Conservation (phyloP, 176 grass and related monocot genomes). For the Stipa capillata region DNA sequence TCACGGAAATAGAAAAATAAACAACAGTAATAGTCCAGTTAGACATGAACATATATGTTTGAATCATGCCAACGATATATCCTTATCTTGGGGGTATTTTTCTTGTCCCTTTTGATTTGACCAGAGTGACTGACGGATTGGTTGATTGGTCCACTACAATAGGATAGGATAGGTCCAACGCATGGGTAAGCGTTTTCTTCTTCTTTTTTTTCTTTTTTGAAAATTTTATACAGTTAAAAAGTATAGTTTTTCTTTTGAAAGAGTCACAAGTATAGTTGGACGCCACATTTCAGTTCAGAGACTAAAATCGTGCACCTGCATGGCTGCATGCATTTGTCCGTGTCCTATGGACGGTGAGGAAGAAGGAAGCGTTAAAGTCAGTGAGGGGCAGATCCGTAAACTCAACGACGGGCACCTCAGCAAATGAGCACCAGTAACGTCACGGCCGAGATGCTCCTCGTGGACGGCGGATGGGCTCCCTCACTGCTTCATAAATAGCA, state of each 20-base stretch:
- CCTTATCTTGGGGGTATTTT: too few species aligned
- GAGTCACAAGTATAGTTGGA: too few species aligned
- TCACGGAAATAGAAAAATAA: too few species aligned
- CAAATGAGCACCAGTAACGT: too few species aligned
- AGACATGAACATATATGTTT: neutral
- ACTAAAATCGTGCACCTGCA: too few species aligned
- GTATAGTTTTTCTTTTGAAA: too few species aligned
- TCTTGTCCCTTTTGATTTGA: neutral
- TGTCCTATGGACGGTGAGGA: neutral
- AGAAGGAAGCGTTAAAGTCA: neutral
- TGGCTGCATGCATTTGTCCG: neutral
- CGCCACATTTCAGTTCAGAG: too few species aligned
- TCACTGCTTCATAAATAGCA: neutral
- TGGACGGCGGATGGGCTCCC: constrained; percentile 20
- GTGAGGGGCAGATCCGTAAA: too few species aligned
- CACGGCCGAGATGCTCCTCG: neutral
- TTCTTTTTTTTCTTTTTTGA: neutral
- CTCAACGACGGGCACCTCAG: neutral
- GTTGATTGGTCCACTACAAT: too few species aligned
- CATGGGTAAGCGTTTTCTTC: neutral
- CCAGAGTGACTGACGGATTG: neutral
- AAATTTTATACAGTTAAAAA: too few species aligned
- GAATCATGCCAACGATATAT: too few species aligned
- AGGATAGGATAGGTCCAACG: neutral
- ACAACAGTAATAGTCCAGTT: too few species aligned